These are phyloP conservation scores for Pseudocercospora musae DNA, from an alignment of 2,329 filamentous ascomycete species.

Conservation along the genomic window DNA sequence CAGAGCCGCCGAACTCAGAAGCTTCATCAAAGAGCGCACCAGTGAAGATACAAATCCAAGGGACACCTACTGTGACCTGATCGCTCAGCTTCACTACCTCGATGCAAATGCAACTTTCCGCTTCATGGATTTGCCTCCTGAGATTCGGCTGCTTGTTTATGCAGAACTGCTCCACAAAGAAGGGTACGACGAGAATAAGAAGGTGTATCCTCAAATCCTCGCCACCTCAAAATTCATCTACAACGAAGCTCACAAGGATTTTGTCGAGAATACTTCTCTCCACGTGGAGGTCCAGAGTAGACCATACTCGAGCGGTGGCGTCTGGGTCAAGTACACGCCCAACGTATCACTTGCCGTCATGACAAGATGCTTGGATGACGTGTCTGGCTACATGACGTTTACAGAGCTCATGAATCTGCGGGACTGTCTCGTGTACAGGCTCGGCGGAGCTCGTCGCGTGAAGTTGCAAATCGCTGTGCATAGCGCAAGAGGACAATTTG, in stretches of 20 bases:
- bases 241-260: background rate
- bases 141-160: conserved; percentile 10
- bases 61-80: background rate
- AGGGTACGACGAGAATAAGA: background rate
- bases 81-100: background rate
- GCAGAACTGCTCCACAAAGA: background rate
- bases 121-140: conserved; percentile 16
- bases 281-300: background rate
- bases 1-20: too few species aligned
- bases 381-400: too few species aligned
- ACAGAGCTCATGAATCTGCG: too few species aligned
- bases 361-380: too few species aligned
- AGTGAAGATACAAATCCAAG: too few species aligned
- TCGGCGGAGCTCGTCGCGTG: too few species aligned
- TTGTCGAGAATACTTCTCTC: background rate
- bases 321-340: background rate
- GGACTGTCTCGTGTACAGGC: too few species aligned
- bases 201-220: background rate
- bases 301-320: background rate
- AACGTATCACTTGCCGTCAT: background rate
- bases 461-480: too few species aligned
- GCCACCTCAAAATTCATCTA: background rate
- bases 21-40: too few species aligned
- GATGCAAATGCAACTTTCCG: conserved; percentile 2
- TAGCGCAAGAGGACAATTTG: too few species aligned